A percentile compares a stretch with the other conserved stretches of the same genome.
Evolutionary conservation across 306 rosid species (phyloP).

Genomic region (Dalbergia oliveri): DNA sequence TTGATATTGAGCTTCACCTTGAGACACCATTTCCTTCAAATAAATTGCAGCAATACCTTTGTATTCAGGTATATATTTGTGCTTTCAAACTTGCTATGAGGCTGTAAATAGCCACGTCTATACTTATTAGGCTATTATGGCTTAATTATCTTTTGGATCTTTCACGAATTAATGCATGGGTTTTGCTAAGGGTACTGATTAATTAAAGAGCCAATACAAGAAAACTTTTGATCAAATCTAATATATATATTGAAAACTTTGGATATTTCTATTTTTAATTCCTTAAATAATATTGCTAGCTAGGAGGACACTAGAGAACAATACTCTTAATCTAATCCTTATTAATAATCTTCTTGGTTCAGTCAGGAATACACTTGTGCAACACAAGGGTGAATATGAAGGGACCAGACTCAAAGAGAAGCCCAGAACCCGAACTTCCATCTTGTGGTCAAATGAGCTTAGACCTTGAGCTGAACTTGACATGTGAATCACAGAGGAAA

Average conservation of each 20-base stretch:
- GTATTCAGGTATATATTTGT: constrained; percentile 69
- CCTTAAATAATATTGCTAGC: too few relatives aligned
- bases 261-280: too few relatives aligned
- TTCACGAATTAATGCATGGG: not conserved
- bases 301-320: too few relatives aligned
- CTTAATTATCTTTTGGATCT: not conserved
- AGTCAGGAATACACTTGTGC: constrained; percentile 85
- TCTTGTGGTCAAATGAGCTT: constrained; percentile 61
- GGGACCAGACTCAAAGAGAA: constrained; percentile 63
- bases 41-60: constrained; percentile 76
- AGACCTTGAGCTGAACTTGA: constrained; percentile 87
- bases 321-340: too few relatives aligned
- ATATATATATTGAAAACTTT: too few relatives aligned
- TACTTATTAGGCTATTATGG: not conserved
- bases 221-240: too few relatives aligned
- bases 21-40: constrained; percentile 87
- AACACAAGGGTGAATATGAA: constrained; percentile 73
- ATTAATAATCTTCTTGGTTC: constrained; percentile 28
- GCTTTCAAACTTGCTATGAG: not conserved
- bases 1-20: constrained; percentile 76
- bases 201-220: too few relatives aligned
- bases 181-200: too few relatives aligned
- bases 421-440: constrained; percentile 51
- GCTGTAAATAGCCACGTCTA: not conserved
- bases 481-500: constrained; percentile 60